phyloP scores from a whole-genome alignment of 257 asterid genomes.

The Lithospermum erythrorhizon region DNA sequence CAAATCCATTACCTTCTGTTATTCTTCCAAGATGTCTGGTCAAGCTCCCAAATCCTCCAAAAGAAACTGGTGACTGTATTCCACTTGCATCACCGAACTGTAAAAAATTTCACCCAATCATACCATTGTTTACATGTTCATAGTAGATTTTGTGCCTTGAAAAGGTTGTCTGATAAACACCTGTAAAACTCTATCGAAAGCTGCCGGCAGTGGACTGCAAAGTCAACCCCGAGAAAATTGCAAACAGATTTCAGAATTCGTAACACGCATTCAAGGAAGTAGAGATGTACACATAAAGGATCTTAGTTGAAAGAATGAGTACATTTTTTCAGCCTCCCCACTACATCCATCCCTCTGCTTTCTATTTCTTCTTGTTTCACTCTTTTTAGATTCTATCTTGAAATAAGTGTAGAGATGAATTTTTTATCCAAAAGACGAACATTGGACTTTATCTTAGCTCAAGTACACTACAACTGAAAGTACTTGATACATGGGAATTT shows the following conservation, averaged over 20 bases:
- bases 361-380: no score
- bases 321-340: no score
- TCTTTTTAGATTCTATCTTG: no score
- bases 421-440: not conserved
- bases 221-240: slow-evolving; percentile 13
- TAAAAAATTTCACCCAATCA: slow-evolving; percentile 20
- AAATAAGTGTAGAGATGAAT: no score
- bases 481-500: slow-evolving; percentile 2
- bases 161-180: slow-evolving; percentile 26
- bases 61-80: slow-evolving; percentile 94
- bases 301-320: slow-evolving; percentile 3
- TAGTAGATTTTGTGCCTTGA: slow-evolving; percentile 11
- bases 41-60: slow-evolving; percentile 98
- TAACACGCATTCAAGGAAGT: slow-evolving; percentile 2
- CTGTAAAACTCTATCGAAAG: slow-evolving; percentile 81
- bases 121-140: slow-evolving; percentile 12
- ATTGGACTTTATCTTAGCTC: not conserved
- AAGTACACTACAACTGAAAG: not conserved
- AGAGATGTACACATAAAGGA: not conserved
- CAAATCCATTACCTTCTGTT: slow-evolving; percentile 43
- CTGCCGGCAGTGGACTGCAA: slow-evolving; percentile 81
- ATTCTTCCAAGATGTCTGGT: slow-evolving; percentile 85
- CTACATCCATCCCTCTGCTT: no score
- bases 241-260: slow-evolving; percentile 2
- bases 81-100: slow-evolving; percentile 99